Base-by-base conservation (phyloP, 1,284 basidiomycete genomes). In the Ganoderma boninense region DNA sequence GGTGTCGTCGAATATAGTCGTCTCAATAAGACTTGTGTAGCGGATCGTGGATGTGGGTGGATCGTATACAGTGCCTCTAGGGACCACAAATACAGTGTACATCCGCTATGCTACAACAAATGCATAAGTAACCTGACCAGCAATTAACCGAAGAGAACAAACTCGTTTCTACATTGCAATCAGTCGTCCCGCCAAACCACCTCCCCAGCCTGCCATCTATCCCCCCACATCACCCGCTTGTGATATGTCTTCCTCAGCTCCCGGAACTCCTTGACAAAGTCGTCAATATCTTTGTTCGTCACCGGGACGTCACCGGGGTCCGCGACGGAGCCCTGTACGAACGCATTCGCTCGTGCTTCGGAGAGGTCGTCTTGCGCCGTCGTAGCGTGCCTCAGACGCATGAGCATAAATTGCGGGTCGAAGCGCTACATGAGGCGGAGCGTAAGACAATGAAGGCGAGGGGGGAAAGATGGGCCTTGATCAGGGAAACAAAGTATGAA, bases 341-440 rank as follows among this genome's bases (percentile, higher is more conserved):
- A 97, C 0, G 89, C 83, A 20, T 90, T 89, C 0, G 95, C 95
- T 35, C 97, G 82, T 7, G 90, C 85, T 80, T 98, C 97, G 1
- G 95, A 96, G 20, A 87, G 82, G 71, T 96, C 95, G 75, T 98
- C 97, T 81, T 97, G 96, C 29, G 93, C 92, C 0, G 92, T 94
- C 13, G 93, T 92, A 29, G 95, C 93, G 77, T 97, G 95, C 61
- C 91, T 88, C 16, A 97, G 87, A 1, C 96, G 90, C 82, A 97
- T 89, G 66, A 95, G 88, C 46, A 97, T 89, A 78, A 97, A 97
- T 75, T 95, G 92, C 0, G 95, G 92, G 1, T 90, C 89, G 77
- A 94, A 94, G 60, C 94, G 90, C 96, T 97, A 77, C 14, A 7
- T 29, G 14, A 56, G 23, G n/a, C 14, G 29, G 6, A 14, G 57